Evolutionary conservation across 805 yeast species (phyloP).

Genomic region (Yarrowia bubula): DNA sequence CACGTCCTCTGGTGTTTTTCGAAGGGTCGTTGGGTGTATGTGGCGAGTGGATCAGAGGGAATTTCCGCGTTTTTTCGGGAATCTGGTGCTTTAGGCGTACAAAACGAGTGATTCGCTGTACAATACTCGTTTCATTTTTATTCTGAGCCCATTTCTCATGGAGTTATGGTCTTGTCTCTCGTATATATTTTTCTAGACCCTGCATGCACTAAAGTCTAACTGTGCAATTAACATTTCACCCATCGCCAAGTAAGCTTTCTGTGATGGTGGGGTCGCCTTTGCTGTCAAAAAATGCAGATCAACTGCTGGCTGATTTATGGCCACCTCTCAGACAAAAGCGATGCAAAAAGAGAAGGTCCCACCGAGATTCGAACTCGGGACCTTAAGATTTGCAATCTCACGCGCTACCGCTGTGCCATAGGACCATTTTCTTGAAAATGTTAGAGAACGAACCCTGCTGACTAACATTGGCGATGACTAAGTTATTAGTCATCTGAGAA

Average conservation of each 20-base stretch:
- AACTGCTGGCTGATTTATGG: neutral
- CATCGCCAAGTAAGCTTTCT: no score
- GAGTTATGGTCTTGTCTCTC: no score
- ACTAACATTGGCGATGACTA: no score
- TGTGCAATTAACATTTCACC: neutral
- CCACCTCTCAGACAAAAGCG: neutral
- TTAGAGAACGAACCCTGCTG: neutral
- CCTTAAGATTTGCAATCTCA: conserved; percentile 27
- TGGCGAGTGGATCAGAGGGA: neutral
- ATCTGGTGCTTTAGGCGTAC: no score
- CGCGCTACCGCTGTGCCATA: conserved; percentile 27
- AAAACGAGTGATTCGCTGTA: no score
- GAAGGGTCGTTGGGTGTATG: neutral
- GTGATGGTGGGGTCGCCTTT: neutral
- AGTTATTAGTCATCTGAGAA: no score
- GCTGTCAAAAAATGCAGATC: neutral
- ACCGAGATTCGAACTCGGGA: conserved; percentile 27
- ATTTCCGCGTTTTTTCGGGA: no score
- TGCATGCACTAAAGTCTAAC: no score
- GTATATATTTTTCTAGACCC: no score
- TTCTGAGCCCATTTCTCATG: no score
- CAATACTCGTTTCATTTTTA: no score
- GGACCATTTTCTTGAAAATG: neutral
- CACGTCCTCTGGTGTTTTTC: conserved; percentile 8
- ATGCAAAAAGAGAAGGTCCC: conserved; percentile 18